Percentiles rank a stretch among this genome's conserved stretches.
These are phyloP conservation scores for Hygrocybe coccinea DNA, from an alignment of 768 basidiomycete species.

Conservation along the genomic window DNA sequence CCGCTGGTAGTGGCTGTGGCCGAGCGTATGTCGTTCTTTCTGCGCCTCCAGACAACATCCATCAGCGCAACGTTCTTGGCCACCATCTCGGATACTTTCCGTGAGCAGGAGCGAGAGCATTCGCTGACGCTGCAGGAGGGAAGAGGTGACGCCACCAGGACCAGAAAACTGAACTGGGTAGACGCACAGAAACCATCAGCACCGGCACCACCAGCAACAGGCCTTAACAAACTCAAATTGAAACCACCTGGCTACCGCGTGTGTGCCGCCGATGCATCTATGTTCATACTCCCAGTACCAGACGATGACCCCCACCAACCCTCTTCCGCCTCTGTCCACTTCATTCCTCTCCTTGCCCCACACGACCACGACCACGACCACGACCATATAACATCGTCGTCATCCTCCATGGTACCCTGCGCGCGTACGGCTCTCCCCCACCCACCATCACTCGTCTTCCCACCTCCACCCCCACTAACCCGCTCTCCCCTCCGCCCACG, in stretches of 20 bases:
- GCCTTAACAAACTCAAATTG: constrained; percentile 15
- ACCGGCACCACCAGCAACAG: neutral
- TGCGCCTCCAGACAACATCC: constrained; percentile 45
- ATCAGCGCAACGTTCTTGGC: constrained; percentile 50
- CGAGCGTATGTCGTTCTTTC: constrained; percentile 35
- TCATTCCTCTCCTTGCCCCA: constrained; percentile 36
- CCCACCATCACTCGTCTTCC: constrained; percentile 26
- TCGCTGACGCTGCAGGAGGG: neutral
- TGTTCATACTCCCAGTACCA: constrained; percentile 28
- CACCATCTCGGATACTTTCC: constrained; percentile 5
- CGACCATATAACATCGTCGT: neutral
- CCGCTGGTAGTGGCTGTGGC: constrained; percentile 47
- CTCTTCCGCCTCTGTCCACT: constrained; percentile 7
- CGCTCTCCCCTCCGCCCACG: constrained; percentile 39
- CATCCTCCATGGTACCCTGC: constrained; percentile 16
- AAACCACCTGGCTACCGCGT: constrained; percentile 43
- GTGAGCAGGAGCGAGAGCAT: neutral
- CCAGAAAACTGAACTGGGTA: too few relatives aligned
- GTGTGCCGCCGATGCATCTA: constrained; percentile 37
- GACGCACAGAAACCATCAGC: neutral
- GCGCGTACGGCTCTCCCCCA: neutral
- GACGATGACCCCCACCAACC: constrained; percentile 5
- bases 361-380: constrained; percentile 28
- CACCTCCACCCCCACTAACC: constrained; percentile 39
- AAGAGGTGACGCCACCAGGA: neutral